A percentile compares a stretch with the other conserved stretches of the same genome.
phyloP scores from a whole-genome alignment of 116 monocot species.

The Thalassia testudinum region DNA sequence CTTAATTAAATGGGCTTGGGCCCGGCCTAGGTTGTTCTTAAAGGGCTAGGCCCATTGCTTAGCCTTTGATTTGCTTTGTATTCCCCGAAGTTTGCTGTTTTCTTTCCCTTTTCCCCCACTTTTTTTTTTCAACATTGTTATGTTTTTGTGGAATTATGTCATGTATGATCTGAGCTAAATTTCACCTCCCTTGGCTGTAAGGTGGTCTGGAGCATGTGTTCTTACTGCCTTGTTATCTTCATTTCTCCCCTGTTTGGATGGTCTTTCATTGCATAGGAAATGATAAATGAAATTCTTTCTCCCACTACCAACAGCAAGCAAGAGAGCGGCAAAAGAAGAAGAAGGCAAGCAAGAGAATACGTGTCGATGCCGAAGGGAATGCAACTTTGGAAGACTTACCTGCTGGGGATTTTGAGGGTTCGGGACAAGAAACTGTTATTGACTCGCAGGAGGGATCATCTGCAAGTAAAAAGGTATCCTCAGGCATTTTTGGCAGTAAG shows the following conservation, averaged over 20 bases:
- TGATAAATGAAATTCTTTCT: too few relatives aligned
- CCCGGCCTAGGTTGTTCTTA: too few relatives aligned
- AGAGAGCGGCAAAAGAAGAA: slow-evolving; percentile 91
- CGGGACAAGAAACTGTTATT: slow-evolving; percentile 14
- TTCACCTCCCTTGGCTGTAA: too few relatives aligned
- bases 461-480: slow-evolving; percentile 80
- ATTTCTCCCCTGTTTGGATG: background rate
- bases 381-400: slow-evolving; percentile 62
- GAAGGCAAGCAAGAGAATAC: slow-evolving; percentile 47
- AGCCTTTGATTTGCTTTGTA: too few relatives aligned
- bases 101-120: too few relatives aligned
- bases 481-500: background rate
- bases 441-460: slow-evolving; percentile 22
- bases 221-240: background rate
- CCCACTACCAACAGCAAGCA: slow-evolving; percentile 26
- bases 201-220: too few relatives aligned
- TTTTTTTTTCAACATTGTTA: too few relatives aligned
- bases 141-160: too few relatives aligned
- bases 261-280: background rate
- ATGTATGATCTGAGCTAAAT: too few relatives aligned
- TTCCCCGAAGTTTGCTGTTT: too few relatives aligned
- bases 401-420: slow-evolving; percentile 16
- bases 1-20: too few relatives aligned
- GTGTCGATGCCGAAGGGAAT: slow-evolving; percentile 64
- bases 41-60: too few relatives aligned